Evolutionary conservation across 495 filamentous ascomycete species (phyloP).

Genomic region (Aspergillus mulundensis): DNA sequence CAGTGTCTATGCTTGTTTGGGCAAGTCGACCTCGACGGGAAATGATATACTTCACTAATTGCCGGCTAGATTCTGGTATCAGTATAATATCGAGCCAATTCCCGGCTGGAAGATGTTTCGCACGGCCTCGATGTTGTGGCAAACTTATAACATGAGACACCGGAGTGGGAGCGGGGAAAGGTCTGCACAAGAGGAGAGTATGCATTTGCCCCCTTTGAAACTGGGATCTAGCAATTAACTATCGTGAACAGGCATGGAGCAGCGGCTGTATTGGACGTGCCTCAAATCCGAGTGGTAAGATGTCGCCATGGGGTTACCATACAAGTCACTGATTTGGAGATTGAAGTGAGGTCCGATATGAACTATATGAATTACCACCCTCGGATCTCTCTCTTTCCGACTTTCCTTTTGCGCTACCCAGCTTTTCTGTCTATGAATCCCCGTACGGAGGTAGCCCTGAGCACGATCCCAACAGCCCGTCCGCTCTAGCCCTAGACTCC

Average conservation of each 20-base stretch:
- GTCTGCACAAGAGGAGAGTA: constrained; percentile 33
- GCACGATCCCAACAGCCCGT: constrained; percentile 19
- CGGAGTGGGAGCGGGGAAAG: constrained; percentile 24
- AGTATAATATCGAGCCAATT: constrained; percentile 38
- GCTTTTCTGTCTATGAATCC: constrained; percentile 22
- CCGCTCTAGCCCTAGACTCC: constrained; percentile 23
- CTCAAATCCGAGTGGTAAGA: constrained; percentile 36
- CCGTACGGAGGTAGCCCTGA: constrained; percentile 13
- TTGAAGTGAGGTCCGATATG: constrained; percentile 34
- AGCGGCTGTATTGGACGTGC: constrained; percentile 40
- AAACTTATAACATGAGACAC: constrained; percentile 31
- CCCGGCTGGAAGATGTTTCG: constrained; percentile 38
- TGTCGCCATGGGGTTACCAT: too few species aligned
- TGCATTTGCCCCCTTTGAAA: not conserved
- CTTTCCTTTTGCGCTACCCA: constrained; percentile 32
- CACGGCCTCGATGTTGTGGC: constrained; percentile 37
- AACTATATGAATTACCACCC: constrained; percentile 27
- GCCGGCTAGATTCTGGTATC: constrained; percentile 33
- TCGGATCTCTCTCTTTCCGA: constrained; percentile 30
- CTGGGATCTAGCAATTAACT: not conserved
- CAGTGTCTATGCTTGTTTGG: constrained; percentile 38
- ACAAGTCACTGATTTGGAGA: not conserved
- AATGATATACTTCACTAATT: not conserved
- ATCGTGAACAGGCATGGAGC: constrained; percentile 25
- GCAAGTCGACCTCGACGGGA: constrained; percentile 6